These are phyloP conservation scores for Trichoderma semiorbis DNA, from an alignment of 2,329 filamentous ascomycete species.

Conservation along the genomic window DNA sequence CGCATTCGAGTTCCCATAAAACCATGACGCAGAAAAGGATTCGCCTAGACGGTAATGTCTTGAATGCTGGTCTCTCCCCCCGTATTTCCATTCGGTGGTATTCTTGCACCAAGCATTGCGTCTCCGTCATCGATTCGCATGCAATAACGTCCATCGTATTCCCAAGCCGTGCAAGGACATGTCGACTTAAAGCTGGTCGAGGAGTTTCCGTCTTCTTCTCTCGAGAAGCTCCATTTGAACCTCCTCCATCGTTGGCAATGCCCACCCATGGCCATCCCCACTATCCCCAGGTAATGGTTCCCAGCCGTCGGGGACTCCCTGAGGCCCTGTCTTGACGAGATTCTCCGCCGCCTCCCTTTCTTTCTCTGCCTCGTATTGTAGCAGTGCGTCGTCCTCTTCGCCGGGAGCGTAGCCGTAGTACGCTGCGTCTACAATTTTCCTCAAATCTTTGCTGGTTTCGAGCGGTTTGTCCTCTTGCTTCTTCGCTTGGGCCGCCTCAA, in stretches of 20 bases:
- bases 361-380: conserved; percentile 78
- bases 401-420: conserved; percentile 95
- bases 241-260: conserved; percentile 79
- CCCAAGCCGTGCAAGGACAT: background rate
- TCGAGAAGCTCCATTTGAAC: conserved; percentile 94
- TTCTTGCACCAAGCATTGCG: too few relatives aligned
- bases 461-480: conserved; percentile 60
- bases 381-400: conserved; percentile 79
- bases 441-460: conserved; percentile 65
- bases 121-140: background rate
- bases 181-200: conserved; percentile 68
- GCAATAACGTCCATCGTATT: background rate
- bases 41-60: background rate
- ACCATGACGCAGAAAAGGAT: background rate
- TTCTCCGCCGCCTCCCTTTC: conserved; percentile 76
- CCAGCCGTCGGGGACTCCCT: conserved; percentile 66
- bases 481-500: conserved; percentile 68
- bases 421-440: conserved; percentile 79
- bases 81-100: background rate
- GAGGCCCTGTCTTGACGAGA: conserved; percentile 56
- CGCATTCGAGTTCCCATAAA: too few relatives aligned
- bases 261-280: conserved; percentile 80
- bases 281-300: conserved; percentile 81
- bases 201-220: conserved; percentile 72
- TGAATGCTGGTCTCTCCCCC: background rate